phyloP scores from a whole-genome alignment of 441 rosid genomes.

The Metrosideros polymorpha region DNA sequence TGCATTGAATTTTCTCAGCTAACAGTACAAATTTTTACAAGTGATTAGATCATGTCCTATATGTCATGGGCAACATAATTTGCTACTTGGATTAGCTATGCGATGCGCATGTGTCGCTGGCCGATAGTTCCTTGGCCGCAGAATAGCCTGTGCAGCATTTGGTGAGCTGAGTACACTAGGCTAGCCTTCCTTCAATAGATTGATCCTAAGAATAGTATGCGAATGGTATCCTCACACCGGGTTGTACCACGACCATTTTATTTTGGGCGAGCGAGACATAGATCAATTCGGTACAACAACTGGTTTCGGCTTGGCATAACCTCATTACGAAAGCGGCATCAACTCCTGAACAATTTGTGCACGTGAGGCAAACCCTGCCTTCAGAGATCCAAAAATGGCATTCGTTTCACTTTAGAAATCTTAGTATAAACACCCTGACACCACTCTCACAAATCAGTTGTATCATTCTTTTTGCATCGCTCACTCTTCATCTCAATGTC shows the following conservation, averaged over 20 bases:
- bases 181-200: neutral
- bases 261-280: no score
- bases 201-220: neutral
- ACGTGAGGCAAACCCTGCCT: no score
- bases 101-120: neutral
- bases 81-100: neutral
- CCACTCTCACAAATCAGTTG: no score
- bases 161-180: neutral
- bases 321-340: no score
- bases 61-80: neutral
- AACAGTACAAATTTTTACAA: neutral
- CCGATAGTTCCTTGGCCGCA: accelerated
- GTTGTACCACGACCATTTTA: accelerated
- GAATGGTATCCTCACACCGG: neutral
- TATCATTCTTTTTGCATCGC: no score
- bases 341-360: no score
- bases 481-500: no score
- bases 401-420: no score
- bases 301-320: no score
- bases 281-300: no score
- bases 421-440: no score
- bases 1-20: neutral
- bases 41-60: neutral
- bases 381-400: no score
- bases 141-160: neutral